Base-by-base conservation (phyloP, 768 basidiomycete species). In the Lactarius evosmus region DNA sequence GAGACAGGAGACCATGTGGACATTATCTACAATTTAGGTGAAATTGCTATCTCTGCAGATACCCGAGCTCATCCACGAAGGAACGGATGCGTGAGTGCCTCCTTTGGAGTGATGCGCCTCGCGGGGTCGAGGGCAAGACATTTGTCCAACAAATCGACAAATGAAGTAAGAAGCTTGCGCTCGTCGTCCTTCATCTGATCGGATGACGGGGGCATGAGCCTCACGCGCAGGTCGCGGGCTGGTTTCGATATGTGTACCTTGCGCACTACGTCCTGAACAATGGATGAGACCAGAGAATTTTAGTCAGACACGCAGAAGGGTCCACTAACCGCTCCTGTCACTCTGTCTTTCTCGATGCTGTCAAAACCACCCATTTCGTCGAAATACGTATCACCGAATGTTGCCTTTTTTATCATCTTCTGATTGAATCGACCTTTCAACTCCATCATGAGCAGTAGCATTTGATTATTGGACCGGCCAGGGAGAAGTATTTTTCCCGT, bases 391-490 rank as follows among this genome's bases (percentile, higher is more conserved):
- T 93, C 88, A 1, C 91, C 93, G 75, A 98, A 98, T 72, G 89
- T 88, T 0, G 91, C 91, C 72, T 89, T 93, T 78, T 96, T 97
- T 75, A 98, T 89, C 86, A 93, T 86, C 76, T 93, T 94, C 67
- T 85, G 81, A 72, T 93, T 95, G 78, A 98, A 91, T 55, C 94
- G 83, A 38, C 97, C 95, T 74, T 93, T 95, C 62, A 97, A 80
- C 74, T 98, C 96, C 95, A 98, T 98, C 91, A 98, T 97, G 61
- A 92, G 85, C 60, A 94, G 80, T 22, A 98, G 79, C 96, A 98
- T 98, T 71, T 98, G 95, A 72, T 97, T 97, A 76, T 99, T 98
- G 19, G 92, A 92, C 41, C 93, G 86, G 14, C 96, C 96, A 0
- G 97, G 97, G 75, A 98, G 93, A 44, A 99, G 85, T 61, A 98